Evolutionary conservation across 495 filamentous ascomycete genomes (phyloP), one percentile per base, ranked within the genome.

Genomic region (Aspergillus conjunctus): DNA sequence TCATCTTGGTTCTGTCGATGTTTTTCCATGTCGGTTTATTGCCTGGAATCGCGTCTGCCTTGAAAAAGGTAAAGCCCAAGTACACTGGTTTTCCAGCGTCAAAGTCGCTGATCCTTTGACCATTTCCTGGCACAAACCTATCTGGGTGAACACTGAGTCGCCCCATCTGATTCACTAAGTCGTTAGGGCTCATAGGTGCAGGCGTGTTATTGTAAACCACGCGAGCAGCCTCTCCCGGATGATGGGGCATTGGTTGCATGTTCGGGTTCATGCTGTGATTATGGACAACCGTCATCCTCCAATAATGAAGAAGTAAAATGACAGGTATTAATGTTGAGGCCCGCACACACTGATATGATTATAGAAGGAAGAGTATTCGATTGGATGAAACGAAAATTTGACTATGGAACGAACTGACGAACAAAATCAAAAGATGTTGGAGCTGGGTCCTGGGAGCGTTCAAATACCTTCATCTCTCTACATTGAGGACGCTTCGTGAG

Each of bases 61-160:
- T 74, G 67, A 67, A 71, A 44, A 75, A 75, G 17, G 68, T 71
- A 45, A 66, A 78, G 0, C 75, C 75, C 30, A 70, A 58, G 37
- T 76, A 77, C 2, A 53, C 54, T 7, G 52, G 30, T 20, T 48
- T 60, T 17, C 32, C 33, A 11, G 32, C 44, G 30, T 48, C 37
- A 22, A 61, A 30, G 15, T 51, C 50, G 46, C 55, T 53, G 11
- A 17, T 18, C 14, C 31, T 59, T 26, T 45, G 51, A 22, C 33
- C 18, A 18, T 44, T 58, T 17, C 32, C 55, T 26, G 54, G 22
- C 22, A 21, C 39, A 21, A 33, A 18, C 15, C 51, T 59, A 14
- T 62, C 60, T 34, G 48, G 46, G 4, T 62, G 58, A 9, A 68
- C 50, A 54, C 62, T 52, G 15, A 71, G 55, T 5, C 61, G 62